Percentiles rank a stretch among this genome's conserved stretches.
These are phyloP conservation scores for Warburgia ugandensis DNA, from an alignment of 164 flowering plant genomes.

Conservation along the genomic window DNA sequence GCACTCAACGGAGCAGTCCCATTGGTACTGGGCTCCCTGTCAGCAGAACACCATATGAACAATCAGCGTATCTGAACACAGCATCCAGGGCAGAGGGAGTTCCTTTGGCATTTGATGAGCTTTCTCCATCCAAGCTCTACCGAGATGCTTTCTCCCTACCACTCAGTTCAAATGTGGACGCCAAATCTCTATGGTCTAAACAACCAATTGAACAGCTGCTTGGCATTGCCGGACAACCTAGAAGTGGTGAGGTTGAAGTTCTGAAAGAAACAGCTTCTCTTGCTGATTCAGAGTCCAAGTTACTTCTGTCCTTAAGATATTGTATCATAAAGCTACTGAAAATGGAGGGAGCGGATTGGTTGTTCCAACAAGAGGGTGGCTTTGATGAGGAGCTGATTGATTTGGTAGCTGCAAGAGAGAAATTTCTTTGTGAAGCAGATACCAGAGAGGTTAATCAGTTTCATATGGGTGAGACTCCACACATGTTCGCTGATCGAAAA, in stretches of 20 bases:
- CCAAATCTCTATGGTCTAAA: conserved; percentile 72
- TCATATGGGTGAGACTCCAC: conserved; percentile 32
- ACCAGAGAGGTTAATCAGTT: conserved; percentile 30
- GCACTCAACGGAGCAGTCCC: conserved; percentile 37
- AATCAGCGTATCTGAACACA: conserved; percentile 24
- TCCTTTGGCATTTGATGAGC: conserved; percentile 50
- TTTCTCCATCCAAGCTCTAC: conserved; percentile 51
- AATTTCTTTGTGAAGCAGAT: conserved; percentile 57
- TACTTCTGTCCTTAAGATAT: conserved; percentile 66
- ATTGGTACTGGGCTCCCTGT: conserved; percentile 41
- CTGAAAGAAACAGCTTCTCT: conserved; percentile 19
- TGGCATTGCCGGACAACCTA: conserved; percentile 56
- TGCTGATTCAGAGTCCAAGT: conserved; percentile 53
- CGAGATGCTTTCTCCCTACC: conserved; percentile 41
- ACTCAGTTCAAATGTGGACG: conserved; percentile 26
- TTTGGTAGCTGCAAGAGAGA: conserved; percentile 84
- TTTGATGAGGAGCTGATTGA: conserved; percentile 88
- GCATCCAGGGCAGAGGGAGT: conserved; percentile 32
- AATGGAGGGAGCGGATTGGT: conserved; percentile 91
- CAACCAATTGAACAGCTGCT: conserved; percentile 86
- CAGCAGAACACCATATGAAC: conserved; percentile 30
- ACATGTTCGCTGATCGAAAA: conserved; percentile 29
- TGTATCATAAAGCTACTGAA: conserved; percentile 70
- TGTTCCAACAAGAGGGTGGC: conserved; percentile 81
- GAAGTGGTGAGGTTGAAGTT: conserved; percentile 15